phyloP scores from a whole-genome alignment of 257 asterid genomes.

The Solanum pimpinellifolium region DNA sequence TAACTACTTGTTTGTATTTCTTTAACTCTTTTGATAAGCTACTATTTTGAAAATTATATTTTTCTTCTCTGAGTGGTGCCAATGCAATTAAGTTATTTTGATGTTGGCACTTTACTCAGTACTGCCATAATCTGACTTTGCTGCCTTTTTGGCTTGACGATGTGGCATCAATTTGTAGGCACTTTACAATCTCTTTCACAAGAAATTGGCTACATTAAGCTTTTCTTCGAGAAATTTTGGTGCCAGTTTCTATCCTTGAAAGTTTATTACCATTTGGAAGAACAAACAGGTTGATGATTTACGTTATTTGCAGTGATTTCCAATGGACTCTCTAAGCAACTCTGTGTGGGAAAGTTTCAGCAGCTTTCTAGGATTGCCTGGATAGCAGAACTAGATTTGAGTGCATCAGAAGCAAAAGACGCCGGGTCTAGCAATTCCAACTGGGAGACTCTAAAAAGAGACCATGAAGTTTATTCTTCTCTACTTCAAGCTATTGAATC shows the following conservation, averaged over 20 bases:
- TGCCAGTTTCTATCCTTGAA: background rate
- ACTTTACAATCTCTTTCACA: background rate
- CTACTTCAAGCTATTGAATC: constrained; percentile 46
- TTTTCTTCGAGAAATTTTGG: background rate
- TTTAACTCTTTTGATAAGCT: background rate
- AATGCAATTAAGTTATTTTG: background rate
- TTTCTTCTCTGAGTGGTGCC: background rate
- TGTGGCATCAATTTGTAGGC: background rate
- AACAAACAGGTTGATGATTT: background rate
- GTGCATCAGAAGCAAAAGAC: constrained; percentile 5
- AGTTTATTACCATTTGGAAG: background rate
- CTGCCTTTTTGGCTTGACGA: background rate
- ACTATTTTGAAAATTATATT: background rate
- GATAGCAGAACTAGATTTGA: constrained; percentile 10
- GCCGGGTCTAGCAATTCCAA: constrained; percentile 19
- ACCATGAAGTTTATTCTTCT: constrained; percentile 53
- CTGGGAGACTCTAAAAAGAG: constrained; percentile 29
- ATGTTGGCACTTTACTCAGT: background rate
- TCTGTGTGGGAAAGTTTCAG: constrained; percentile 47
- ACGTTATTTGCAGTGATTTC: constrained; percentile 43
- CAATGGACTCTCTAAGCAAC: constrained; percentile 40
- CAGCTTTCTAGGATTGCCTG: constrained; percentile 40
- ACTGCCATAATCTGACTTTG: background rate
- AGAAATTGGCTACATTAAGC: background rate
- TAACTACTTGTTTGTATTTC: background rate